Percentiles rank a stretch among this genome's conserved stretches.
These are phyloP conservation scores for Apiospora koreana DNA, from an alignment of 2,329 filamentous ascomycete genomes.

Conservation along the genomic window DNA sequence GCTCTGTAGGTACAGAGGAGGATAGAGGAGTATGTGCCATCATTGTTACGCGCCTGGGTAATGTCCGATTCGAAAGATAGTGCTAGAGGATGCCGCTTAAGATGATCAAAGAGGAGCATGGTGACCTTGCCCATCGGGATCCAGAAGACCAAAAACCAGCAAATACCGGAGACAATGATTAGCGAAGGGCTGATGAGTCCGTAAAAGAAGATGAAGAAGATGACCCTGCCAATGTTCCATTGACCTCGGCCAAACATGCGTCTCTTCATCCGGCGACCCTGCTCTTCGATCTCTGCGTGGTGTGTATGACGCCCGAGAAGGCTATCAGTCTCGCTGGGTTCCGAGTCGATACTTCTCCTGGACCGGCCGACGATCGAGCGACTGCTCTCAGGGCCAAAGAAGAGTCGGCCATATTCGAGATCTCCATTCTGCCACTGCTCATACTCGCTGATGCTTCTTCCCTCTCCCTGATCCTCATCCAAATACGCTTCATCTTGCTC, in stretches of 20 bases:
- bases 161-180: slow-evolving; percentile 81
- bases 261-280: slow-evolving; percentile 63
- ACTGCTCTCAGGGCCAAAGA: slow-evolving; percentile 82
- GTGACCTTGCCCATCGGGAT: slow-evolving; percentile 99
- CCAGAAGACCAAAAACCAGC: slow-evolving; percentile 96
- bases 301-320: slow-evolving; percentile 67
- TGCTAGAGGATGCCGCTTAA: slow-evolving; percentile 88
- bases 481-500: slow-evolving; percentile 93
- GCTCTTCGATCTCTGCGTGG: slow-evolving; percentile 21
- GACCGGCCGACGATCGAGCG: slow-evolving; percentile 84
- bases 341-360: slow-evolving; percentile 85
- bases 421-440: slow-evolving; percentile 99
- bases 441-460: slow-evolving; percentile 96
- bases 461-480: slow-evolving; percentile 93
- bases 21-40: slow-evolving; percentile 78
- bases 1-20: slow-evolving; percentile 96
- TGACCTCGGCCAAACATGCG: slow-evolving; percentile 91
- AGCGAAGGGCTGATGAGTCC: slow-evolving; percentile 84
- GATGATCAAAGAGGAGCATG: slow-evolving; percentile 83
- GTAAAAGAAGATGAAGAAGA: slow-evolving; percentile 97
- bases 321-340: slow-evolving; percentile 82
- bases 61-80: slow-evolving; percentile 90
- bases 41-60: slow-evolving; percentile 69
- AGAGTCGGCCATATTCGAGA: slow-evolving; percentile 90
- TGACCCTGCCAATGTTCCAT: slow-evolving; percentile 91